Evolutionary conservation across 2,329 filamentous ascomycete genomes (phyloP), one percentile per base, ranked within the genome.

Genomic region (Zymoseptoria tritici): DNA sequence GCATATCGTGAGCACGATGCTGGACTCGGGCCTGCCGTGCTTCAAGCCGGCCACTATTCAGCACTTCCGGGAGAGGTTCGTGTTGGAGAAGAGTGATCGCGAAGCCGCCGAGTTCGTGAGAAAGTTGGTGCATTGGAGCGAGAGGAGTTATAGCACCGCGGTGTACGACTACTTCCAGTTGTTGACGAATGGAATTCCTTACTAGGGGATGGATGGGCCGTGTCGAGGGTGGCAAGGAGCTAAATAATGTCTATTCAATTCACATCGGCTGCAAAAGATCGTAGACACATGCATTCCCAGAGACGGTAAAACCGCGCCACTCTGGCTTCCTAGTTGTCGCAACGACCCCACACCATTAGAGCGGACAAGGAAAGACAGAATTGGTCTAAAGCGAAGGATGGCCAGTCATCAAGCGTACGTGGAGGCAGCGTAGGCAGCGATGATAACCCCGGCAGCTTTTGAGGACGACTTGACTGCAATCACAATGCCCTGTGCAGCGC

Each of bases 161-260:
- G 88, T 93, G 54, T 99, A 99, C 74, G 95, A 99, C 77, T 90
- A 96, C 75, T 99, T 97, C 81, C 94, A 99, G 80, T 79, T 97
- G 70, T 79, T 97, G 76, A 97, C 94, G 31, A 97, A 99, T 72
- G 94, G 93, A 6, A 99, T 99, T 74, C 94, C 94, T 36, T 97
- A 95, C 72, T 96, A 82, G 61, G 29, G 54, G 26, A 7, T 6
- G 36, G 16, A 24, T 24, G 22, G n/a, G n/a, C n/a, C n/a, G 22
- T 24, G 4, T 24, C 22, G 22, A 24, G 22, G 22, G 3, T 4
- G 22, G 22, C 22, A 24, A 24, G 22, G 3, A 2, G 22, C 5
- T 16, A n/a, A 7, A 46, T 46, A n/a, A 46, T 46, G 36, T 16
- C 16, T 16, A 6, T 5, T n/a, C 36, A 6, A 46, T 29, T 8